These are phyloP conservation scores for Huntiella decipiens DNA, from an alignment of 2,329 filamentous ascomycete genomes.

Conservation along the genomic window DNA sequence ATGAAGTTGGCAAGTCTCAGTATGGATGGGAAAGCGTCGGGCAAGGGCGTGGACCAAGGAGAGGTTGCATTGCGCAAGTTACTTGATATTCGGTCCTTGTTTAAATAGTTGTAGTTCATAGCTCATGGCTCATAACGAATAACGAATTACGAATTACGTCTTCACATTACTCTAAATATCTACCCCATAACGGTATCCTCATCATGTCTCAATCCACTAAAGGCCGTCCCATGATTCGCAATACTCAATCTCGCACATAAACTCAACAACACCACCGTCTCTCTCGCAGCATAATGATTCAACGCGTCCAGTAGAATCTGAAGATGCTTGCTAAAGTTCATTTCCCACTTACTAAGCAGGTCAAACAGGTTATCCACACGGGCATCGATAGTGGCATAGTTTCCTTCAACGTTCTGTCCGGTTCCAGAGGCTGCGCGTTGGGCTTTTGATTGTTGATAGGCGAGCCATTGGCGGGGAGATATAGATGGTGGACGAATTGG, in stretches of 20 bases:
- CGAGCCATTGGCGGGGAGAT: slow-evolving; percentile 40
- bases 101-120: slow-evolving; percentile 22
- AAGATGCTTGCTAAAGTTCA: slow-evolving; percentile 77
- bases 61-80: slow-evolving; percentile 41
- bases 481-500: slow-evolving; percentile 36
- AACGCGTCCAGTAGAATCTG: slow-evolving; percentile 87
- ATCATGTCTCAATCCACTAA: slow-evolving; percentile 38
- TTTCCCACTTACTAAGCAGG: slow-evolving; percentile 77
- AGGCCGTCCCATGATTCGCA: slow-evolving; percentile 58
- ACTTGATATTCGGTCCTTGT: slow-evolving; percentile 38
- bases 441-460: slow-evolving; percentile 31
- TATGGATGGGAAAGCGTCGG: slow-evolving; percentile 43
- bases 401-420: slow-evolving; percentile 19
- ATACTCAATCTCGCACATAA: slow-evolving; percentile 68
- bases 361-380: slow-evolving; percentile 64
- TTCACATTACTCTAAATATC: not conserved
- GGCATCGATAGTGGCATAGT: slow-evolving; percentile 20
- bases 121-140: too few species aligned
- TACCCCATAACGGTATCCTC: slow-evolving; percentile 13
- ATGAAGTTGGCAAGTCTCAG: slow-evolving; percentile 74
- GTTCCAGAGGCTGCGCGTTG: slow-evolving; percentile 19
- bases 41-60: slow-evolving; percentile 29
- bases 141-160: too few species aligned
- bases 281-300: slow-evolving; percentile 92
- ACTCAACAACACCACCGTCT: slow-evolving; percentile 84